phyloP scores from a whole-genome alignment of 208 protist species.

The Acanthamoeba triangularis region DNA sequence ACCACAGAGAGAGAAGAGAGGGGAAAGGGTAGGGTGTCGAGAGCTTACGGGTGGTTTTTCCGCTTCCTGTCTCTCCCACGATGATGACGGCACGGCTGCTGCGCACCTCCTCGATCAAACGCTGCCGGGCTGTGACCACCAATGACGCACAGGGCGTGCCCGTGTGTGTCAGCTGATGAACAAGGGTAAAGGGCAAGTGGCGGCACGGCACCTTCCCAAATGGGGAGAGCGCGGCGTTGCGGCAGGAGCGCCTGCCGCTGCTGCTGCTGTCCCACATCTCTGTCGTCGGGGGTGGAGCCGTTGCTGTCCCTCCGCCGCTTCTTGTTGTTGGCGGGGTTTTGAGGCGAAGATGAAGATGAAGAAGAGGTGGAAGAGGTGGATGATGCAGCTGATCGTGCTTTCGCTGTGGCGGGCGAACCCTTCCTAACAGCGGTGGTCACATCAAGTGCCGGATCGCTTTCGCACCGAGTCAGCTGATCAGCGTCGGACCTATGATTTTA shows the following conservation, averaged over 20 bases:
- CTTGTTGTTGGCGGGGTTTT: background rate
- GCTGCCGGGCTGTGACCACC: background rate
- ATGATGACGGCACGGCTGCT: constrained; percentile 1
- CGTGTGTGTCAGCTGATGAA: no score
- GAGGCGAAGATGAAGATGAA: background rate
- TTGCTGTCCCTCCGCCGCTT: background rate
- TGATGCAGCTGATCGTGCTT: background rate
- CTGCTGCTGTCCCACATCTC: background rate
- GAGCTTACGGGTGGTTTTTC: constrained; percentile 59
- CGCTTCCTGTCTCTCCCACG: constrained; percentile 48
- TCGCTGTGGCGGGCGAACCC: background rate
- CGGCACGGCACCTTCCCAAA: constrained; percentile 35
- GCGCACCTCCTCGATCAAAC: constrained; percentile 1
- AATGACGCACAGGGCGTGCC: background rate
- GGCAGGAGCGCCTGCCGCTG: background rate
- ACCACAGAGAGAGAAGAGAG: background rate
- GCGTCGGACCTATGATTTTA: background rate
- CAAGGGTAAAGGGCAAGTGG: background rate
- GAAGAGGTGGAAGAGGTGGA: no score
- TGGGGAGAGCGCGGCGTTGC: background rate
- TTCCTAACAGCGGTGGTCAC: background rate
- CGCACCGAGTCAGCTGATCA: background rate
- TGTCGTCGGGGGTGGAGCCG: background rate
- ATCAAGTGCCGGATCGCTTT: background rate
- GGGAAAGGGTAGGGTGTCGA: background rate